Base-by-base conservation (phyloP, 306 rosid genomes). In the Vigna mungo region DNA sequence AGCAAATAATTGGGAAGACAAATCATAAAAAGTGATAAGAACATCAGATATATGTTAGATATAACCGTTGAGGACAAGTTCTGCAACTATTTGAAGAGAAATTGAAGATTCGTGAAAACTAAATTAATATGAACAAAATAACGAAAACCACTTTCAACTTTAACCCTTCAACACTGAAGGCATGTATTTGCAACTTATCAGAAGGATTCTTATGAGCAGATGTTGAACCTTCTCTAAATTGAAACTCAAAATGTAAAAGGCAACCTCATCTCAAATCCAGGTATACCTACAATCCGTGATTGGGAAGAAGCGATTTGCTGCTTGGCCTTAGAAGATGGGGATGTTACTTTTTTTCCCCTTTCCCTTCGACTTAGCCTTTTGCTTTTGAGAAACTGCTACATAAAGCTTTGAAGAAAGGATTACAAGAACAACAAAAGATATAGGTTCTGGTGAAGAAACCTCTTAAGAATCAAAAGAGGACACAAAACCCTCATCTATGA, bases 151-250 rank as follows among this genome's bases (percentile, higher is more conserved):
- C 12, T 41, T 56, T 6, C 4, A 25, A 0, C 13, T 58, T 58
- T 12, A 71, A 36, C 48, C 12, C 20, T 8, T 52, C 14, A 71
- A 2, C 30, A 21, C 68, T 16, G 12, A 58, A 59, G 43, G 44
- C 70, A 6, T n/a, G 59, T 15, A 18, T 66, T 47, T 66, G 32
- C 58, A 39, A 65, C 34, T 53, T 21, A 27, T 18, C 39, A 37
- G 53, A 76, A 51, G 44, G 46, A 64, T 52, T 23, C 34, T 23
- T 54, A 52, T n/a, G 67, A 55, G 30, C 9, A 56, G 51, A 44
- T 17, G 48, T 6, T 25, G 6, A 59, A 68, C 15, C 18, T 63
- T 52, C 17, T 49, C 20, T 27, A 21, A 11, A 11, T n/a, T 43
- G 47, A 36, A 41, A 61, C 64, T 2, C 78, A 44, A 23, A 23